Evolutionary conservation across 2,329 filamentous ascomycete genomes (phyloP).

Genomic region (Thermoascus crustaceus): DNA sequence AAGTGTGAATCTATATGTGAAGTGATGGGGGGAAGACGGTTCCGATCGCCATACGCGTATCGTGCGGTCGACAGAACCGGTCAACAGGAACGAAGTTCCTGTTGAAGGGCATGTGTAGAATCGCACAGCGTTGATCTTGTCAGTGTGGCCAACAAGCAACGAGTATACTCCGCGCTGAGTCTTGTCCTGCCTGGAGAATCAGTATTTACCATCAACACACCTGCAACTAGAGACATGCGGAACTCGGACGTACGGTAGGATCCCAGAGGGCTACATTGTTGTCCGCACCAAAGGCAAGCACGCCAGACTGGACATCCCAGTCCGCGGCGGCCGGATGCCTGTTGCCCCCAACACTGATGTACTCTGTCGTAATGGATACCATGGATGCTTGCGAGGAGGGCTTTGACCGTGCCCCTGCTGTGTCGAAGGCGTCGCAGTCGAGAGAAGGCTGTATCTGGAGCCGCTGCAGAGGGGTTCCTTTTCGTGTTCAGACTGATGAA

Average conservation of each 20-base stretch:
- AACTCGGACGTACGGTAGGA: constrained; percentile 54
- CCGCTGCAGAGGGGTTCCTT: background rate
- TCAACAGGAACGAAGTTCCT: constrained; percentile 55
- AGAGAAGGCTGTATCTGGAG: background rate
- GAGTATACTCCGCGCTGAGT: constrained; percentile 51
- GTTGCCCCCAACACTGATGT: constrained; percentile 76
- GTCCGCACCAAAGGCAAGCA: constrained; percentile 83
- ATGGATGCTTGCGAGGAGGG: constrained; percentile 18
- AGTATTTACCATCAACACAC: constrained; percentile 7
- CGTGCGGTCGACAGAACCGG: constrained; percentile 71
- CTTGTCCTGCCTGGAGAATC: constrained; percentile 29
- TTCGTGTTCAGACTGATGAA: constrained; percentile 6
- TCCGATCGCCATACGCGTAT: constrained; percentile 54
- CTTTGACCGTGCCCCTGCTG: constrained; percentile 2
- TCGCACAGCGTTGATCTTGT: constrained; percentile 72
- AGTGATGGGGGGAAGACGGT: constrained; percentile 20
- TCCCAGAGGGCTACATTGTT: constrained; percentile 84
- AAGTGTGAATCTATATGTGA: constrained; percentile 41
- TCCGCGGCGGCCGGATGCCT: constrained; percentile 83
- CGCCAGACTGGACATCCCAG: constrained; percentile 62
- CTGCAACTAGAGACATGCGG: constrained; percentile 3
- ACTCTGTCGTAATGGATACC: constrained; percentile 37
- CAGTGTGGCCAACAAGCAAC: constrained; percentile 68
- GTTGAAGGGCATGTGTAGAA: constrained; percentile 55
- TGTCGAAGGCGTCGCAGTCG: constrained; percentile 5